Conservation (phyloP, 495 filamentous ascomycete genomes). For the Talaromyces stipitatus region DNA sequence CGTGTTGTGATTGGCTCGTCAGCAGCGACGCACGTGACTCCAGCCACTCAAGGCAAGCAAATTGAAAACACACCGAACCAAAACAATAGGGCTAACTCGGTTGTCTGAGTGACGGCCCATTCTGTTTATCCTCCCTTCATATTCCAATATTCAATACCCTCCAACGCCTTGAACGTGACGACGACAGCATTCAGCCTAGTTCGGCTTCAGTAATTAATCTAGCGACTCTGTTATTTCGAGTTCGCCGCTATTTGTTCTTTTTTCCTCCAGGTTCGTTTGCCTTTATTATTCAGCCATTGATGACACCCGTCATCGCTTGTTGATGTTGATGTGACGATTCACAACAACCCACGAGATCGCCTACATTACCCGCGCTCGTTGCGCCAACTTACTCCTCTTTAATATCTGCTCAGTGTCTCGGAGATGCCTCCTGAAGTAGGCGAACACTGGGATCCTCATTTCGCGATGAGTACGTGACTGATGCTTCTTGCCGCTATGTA, state of each 20-base stretch:
- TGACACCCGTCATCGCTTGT: slow-evolving; percentile 6
- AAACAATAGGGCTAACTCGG: slow-evolving; percentile 11
- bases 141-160: slow-evolving; percentile 1
- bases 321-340: slow-evolving; percentile 18
- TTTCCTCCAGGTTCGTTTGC: neutral
- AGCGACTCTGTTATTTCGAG: neutral
- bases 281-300: slow-evolving; percentile 1
- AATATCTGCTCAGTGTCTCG: neutral
- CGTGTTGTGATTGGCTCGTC: neutral
- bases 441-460: slow-evolving; percentile 9
- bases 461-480: slow-evolving; percentile 5
- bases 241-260: neutral
- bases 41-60: slow-evolving; percentile 11
- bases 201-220: neutral
- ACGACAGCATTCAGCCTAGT: neutral
- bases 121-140: slow-evolving; percentile 29
- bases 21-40: slow-evolving; percentile 18
- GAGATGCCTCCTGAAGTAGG: slow-evolving; percentile 26
- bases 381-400: neutral
- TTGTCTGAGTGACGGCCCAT: slow-evolving; percentile 32
- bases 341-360: slow-evolving; percentile 22
- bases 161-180: slow-evolving; percentile 7
- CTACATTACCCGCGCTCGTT: neutral
- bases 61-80: slow-evolving; percentile 8
- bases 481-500: neutral